Evolutionary conservation across 805 yeast species (phyloP), one percentile per base, ranked within the genome.

Genomic region (Komagataella pseudopastoris): DNA sequence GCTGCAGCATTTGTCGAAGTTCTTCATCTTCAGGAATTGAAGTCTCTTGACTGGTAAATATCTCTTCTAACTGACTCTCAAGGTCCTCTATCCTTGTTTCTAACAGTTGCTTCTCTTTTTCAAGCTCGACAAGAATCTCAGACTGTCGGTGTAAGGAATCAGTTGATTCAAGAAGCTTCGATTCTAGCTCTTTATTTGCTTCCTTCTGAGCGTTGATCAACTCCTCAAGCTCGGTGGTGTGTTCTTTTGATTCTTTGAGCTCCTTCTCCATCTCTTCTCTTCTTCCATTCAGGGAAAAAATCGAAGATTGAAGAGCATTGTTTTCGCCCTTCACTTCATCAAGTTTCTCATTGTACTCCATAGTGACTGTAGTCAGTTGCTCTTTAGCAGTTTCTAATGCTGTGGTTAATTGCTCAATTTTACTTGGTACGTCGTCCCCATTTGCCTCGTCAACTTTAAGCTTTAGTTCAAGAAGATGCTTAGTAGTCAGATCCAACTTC

Each of bases 141-240:
- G n/a, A 20, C 23, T 18, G 23, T n/a, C 16, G 23, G 6, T 6
- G 7, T 14, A 45, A 23, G 6, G 16, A 20, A 22, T 23, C 22
- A 20, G 23, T 46, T 24, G 18, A 18, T 23, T 45, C 46, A 3
- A 10, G 20, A 10, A 30, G 49, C 43, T 58, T 44, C 0, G 43
- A 6, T 0, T 43, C 51, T 8, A 59, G 12, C 8, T 54, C 49
- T 16, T 17, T 36, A 10, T 24, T 22, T 3, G 30, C 6, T 18
- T 23, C 36, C 17, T 49, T 22, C 16, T 36, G 50, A 16, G 50
- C 22, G 23, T 24, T 10, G 2, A 69, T 54, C 24, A 63, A 62
- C 0, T 51, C 49, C 44, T 64, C 59, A 47, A 67, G 60, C 6
- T 57, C 58, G 5, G 59, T 60, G 47, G 61, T 66, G 12, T 61